These are phyloP conservation scores for Furcasterigmium furcatum DNA, from an alignment of 2,329 filamentous ascomycete genomes.

Conservation along the genomic window DNA sequence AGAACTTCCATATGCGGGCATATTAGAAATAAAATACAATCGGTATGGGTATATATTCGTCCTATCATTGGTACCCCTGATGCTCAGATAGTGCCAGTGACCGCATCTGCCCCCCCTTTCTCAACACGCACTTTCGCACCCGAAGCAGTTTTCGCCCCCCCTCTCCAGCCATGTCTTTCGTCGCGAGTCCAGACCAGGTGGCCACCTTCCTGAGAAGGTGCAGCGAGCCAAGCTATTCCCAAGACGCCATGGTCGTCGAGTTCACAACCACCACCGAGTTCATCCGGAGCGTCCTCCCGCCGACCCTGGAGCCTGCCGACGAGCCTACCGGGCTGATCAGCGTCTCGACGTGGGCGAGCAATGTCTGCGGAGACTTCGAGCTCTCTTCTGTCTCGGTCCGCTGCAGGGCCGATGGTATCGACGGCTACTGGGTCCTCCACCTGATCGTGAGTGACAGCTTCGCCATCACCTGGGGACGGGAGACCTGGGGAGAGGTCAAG, in stretches of 20 bases:
- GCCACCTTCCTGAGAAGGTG: not conserved
- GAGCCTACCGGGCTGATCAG: not conserved
- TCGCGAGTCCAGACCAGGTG: not conserved
- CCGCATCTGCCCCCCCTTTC: no score
- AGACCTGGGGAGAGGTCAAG: not conserved
- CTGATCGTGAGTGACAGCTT: not conserved
- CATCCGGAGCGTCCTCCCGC: not conserved
- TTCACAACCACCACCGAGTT: not conserved
- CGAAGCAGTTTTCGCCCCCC: no score
- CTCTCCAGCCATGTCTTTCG: not conserved
- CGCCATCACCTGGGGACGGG: not conserved
- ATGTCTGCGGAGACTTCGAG: not conserved
- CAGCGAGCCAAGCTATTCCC: not conserved
- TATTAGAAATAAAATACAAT: no score
- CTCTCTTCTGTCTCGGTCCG: not conserved
- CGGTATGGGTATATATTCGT: no score
- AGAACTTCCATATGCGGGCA: no score
- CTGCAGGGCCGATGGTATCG: not conserved
- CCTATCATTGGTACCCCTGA: no score
- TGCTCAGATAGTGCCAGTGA: no score
- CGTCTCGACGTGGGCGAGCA: not conserved
- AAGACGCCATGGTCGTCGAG: not conserved
- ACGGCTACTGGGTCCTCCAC: not conserved
- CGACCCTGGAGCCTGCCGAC: not conserved
- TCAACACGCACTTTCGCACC: no score